Percentiles rank a stretch among this genome's conserved stretches.
Conservation (phyloP, 345 rosid genomes). For the Aegle marmelos region DNA sequence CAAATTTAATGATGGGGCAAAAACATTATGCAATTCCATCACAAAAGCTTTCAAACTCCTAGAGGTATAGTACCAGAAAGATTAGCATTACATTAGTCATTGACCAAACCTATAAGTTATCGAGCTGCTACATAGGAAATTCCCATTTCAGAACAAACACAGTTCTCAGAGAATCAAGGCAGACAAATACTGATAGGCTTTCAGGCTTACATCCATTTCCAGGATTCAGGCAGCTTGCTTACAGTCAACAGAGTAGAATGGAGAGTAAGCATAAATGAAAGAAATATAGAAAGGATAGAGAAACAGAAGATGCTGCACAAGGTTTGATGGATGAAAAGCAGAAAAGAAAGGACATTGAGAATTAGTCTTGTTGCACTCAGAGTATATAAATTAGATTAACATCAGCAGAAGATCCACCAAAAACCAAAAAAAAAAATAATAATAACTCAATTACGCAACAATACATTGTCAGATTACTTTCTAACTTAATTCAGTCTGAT, state of each 20-base stretch:
- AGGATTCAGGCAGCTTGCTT: background rate
- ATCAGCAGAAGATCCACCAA: background rate
- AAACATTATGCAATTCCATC: background rate
- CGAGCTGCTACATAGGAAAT: background rate
- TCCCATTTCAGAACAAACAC: background rate
- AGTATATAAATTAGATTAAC: background rate
- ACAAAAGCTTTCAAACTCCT: background rate
- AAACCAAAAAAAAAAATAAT: too few species aligned
- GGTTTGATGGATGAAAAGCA: background rate
- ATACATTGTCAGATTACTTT: background rate
- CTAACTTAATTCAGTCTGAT: background rate
- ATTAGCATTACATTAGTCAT: background rate
- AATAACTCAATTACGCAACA: background rate
- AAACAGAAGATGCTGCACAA: background rate
- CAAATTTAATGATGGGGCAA: background rate
- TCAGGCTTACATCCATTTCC: background rate
- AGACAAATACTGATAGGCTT: background rate
- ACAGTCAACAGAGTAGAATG: background rate
- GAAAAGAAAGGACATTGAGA: too few species aligned
- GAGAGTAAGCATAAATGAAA: background rate
- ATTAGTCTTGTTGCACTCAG: too few species aligned
- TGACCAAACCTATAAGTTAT: background rate
- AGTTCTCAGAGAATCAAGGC: background rate
- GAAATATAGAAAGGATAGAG: background rate
- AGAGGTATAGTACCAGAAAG: background rate